A percentile compares a stretch with the other conserved stretches of the same genome.
Conservation (phyloP, 352 stramenopile genomes). For the Aphanomyces invadans region DNA sequence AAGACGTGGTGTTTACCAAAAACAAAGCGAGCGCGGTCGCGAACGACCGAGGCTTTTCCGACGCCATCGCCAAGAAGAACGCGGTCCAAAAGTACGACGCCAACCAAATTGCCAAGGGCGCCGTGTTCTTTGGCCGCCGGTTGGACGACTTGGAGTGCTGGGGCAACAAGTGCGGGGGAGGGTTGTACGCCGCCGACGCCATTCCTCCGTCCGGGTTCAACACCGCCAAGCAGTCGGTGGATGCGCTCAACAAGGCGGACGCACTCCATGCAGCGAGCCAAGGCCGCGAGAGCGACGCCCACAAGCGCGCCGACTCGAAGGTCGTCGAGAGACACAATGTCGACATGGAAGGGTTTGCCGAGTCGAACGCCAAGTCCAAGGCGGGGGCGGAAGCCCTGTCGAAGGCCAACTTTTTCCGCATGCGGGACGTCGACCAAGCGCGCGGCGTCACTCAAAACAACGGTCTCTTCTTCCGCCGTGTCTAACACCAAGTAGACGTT, state of each 20-base stretch:
- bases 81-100: neutral
- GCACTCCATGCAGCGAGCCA: neutral
- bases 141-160: neutral
- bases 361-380: constrained; percentile 14
- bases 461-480: constrained; percentile 5
- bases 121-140: constrained; percentile 1
- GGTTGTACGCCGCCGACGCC: neutral
- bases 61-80: constrained; percentile 11
- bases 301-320: constrained; percentile 1
- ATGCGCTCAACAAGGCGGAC: constrained; percentile 5
- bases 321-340: constrained; percentile 1
- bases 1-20: neutral
- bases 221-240: neutral
- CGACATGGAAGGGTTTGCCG: neutral
- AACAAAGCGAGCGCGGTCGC: neutral
- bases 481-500: too few relatives aligned
- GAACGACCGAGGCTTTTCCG: constrained; percentile 12
- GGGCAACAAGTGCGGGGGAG: neutral
- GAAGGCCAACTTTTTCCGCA: constrained; percentile 4
- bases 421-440: neutral
- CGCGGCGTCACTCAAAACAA: neutral
- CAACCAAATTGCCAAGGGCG: neutral
- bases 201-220: constrained; percentile 1
- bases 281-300: neutral
- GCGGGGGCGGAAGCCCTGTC: neutral